Conservation (phyloP, 2,329 filamentous ascomycete species). For the Proliferodiscus dingleyae region DNA sequence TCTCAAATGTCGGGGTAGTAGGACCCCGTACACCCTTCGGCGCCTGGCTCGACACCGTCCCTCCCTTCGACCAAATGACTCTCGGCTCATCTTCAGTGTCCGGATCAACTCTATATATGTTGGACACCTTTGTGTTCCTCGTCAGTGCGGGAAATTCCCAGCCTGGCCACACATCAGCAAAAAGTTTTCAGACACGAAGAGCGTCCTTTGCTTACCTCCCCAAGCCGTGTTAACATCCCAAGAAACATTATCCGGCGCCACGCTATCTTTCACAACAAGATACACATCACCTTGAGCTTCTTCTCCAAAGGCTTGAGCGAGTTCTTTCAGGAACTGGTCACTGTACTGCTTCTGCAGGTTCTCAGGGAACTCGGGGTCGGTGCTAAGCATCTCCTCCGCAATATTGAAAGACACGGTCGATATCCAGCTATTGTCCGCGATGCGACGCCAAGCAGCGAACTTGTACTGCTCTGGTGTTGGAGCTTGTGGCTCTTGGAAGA, state of each 20-base stretch:
- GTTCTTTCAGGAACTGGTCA: not conserved
- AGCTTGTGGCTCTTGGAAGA: not conserved
- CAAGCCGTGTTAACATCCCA: not conserved
- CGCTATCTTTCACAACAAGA: not conserved
- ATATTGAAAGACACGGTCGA: not conserved
- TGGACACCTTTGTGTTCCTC: not conserved
- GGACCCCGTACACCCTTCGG: not conserved
- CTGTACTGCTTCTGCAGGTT: not conserved
- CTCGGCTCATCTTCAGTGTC: not conserved
- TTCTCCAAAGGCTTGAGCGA: not conserved
- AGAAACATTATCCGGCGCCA: not conserved
- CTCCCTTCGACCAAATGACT: constrained; percentile 1
- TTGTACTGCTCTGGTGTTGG: not conserved
- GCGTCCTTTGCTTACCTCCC: not conserved
- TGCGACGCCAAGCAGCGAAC: not conserved
- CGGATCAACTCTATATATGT: not conserved
- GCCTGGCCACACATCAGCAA: not conserved
- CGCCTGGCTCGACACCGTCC: not conserved
- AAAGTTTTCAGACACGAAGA: not conserved
- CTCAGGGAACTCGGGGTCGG: not conserved
- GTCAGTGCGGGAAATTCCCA: not conserved
- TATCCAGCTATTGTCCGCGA: not conserved
- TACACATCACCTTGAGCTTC: not conserved
- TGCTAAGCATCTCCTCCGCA: not conserved
- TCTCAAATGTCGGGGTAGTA: not conserved